phyloP scores from a whole-genome alignment of 257 asterid species.

The Gynochthodes officinalis region DNA sequence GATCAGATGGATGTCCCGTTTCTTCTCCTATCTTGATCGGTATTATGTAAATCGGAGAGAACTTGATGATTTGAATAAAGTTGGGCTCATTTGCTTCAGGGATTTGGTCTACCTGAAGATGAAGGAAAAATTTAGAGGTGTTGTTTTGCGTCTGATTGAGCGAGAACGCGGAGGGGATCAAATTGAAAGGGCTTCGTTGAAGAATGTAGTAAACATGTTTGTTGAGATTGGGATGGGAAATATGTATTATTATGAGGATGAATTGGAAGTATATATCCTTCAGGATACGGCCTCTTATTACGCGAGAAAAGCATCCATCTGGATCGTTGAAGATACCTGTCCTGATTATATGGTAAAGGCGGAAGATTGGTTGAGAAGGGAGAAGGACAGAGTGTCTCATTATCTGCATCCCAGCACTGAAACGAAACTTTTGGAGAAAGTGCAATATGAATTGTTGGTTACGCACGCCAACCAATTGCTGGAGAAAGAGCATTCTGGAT shows the following conservation, averaged over 20 bases:
- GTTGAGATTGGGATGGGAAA: slow-evolving; percentile 48
- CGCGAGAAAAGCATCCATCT: slow-evolving; percentile 54
- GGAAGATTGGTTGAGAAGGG: slow-evolving; percentile 53
- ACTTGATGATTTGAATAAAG: slow-evolving; percentile 36
- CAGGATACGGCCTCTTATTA: slow-evolving; percentile 47
- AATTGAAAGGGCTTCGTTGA: slow-evolving; percentile 39
- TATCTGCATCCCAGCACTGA: slow-evolving; percentile 52
- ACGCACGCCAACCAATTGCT: slow-evolving; percentile 38
- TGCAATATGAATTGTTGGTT: slow-evolving; percentile 41
- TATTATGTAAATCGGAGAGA: slow-evolving; percentile 36
- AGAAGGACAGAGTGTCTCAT: slow-evolving; percentile 49
- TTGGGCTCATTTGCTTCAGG: slow-evolving; percentile 43
- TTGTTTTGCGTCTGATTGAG: slow-evolving; percentile 33
- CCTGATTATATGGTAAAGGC: slow-evolving; percentile 62
- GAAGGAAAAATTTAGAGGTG: slow-evolving; percentile 41
- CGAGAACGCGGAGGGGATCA: slow-evolving; percentile 18
- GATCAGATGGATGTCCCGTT: slow-evolving; percentile 59
- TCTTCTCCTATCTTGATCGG: slow-evolving; percentile 53
- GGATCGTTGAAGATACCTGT: slow-evolving; percentile 61
- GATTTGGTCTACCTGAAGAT: slow-evolving; percentile 43
- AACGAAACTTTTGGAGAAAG: slow-evolving; percentile 47
- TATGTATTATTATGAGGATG: slow-evolving; percentile 33
- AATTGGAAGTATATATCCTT: slow-evolving; percentile 46
- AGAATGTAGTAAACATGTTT: slow-evolving; percentile 44
- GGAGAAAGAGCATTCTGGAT: slow-evolving; percentile 62